Evolutionary conservation across 139 green algal species (phyloP).

Genomic region (Haematococcus lacustris): DNA sequence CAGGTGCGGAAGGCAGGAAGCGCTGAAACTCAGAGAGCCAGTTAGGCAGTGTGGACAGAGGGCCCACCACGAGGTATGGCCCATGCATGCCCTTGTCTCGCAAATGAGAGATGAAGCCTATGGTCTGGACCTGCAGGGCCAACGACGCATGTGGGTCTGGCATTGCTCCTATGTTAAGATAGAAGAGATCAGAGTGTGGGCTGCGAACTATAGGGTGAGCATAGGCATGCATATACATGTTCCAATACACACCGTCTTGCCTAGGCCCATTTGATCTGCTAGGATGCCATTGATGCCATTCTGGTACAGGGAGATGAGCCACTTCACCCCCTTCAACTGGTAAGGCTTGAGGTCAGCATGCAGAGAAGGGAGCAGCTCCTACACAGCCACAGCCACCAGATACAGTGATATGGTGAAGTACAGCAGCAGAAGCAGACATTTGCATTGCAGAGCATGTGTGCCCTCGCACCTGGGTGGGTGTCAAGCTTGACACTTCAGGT

Average conservation of each 20-base stretch:
- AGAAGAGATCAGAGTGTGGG: neutral
- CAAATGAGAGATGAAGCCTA: conserved; percentile 88
- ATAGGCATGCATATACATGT: neutral
- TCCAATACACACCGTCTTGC: conserved; percentile 76
- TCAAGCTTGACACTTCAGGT: neutral
- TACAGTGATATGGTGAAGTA: neutral
- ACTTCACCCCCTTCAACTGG: conserved; percentile 86
- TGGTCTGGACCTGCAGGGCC: conserved; percentile 78
- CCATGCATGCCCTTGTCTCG: conserved; percentile 59
- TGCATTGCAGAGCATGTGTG: neutral
- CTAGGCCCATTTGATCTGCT: conserved; percentile 93
- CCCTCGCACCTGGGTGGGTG: too few species aligned
- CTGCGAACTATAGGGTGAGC: neutral
- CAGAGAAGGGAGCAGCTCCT: conserved; percentile 80
- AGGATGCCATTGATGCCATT: conserved; percentile 95
- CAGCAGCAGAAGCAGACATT: neutral
- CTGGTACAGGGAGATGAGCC: conserved; percentile 82
- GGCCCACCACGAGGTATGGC: conserved; percentile 82
- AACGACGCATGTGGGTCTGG: neutral
- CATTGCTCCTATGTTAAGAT: neutral
- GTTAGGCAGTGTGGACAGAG: conserved; percentile 89
- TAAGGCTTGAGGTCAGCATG: conserved; percentile 72
- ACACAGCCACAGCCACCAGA: neutral
- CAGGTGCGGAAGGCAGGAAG: conserved; percentile 72
- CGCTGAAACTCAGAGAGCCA: conserved; percentile 90